Percentiles rank a stretch among this genome's conserved stretches.
Evolutionary conservation across 768 basidiomycete genomes (phyloP).

Genomic region (Rhodotorula babjevae): DNA sequence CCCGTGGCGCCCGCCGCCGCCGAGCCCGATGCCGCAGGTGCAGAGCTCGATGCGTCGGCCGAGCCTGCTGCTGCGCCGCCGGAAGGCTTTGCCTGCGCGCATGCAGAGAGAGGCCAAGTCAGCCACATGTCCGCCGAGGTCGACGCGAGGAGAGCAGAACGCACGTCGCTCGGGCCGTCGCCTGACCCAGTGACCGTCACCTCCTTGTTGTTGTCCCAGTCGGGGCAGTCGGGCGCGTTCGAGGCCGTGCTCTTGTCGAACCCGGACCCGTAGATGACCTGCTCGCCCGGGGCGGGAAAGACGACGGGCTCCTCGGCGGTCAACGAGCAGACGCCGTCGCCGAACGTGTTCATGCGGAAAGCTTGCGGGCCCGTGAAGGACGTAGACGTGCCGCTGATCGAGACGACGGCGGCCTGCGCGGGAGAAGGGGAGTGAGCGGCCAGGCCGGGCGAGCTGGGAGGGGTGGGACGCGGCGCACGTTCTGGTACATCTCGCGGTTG

Average conservation of each 20-base stretch:
- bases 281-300: conserved; percentile 16
- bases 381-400: conserved; percentile 3
- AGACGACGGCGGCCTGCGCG: conserved; percentile 21
- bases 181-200: conserved; percentile 14
- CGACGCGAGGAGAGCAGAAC: background rate
- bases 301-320: conserved; percentile 13
- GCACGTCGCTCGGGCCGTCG: background rate
- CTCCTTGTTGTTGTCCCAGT: conserved; percentile 6
- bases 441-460: no score
- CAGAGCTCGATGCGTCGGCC: background rate
- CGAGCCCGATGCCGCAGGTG: background rate
- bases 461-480: background rate
- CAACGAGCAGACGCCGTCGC: conserved; percentile 1
- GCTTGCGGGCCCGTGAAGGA: conserved; percentile 10
- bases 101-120: background rate
- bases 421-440: background rate
- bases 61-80: background rate
- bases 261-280: conserved; percentile 20
- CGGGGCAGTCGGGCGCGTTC: background rate
- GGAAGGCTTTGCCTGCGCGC: background rate
- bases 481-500: conserved; percentile 25
- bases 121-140: background rate
- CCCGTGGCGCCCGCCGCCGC: background rate
- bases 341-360: conserved; percentile 27
- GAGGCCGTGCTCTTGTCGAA: background rate